These are phyloP conservation scores for Quercus phellos DNA, from an alignment of 331 rosid species.

Conservation along the genomic window DNA sequence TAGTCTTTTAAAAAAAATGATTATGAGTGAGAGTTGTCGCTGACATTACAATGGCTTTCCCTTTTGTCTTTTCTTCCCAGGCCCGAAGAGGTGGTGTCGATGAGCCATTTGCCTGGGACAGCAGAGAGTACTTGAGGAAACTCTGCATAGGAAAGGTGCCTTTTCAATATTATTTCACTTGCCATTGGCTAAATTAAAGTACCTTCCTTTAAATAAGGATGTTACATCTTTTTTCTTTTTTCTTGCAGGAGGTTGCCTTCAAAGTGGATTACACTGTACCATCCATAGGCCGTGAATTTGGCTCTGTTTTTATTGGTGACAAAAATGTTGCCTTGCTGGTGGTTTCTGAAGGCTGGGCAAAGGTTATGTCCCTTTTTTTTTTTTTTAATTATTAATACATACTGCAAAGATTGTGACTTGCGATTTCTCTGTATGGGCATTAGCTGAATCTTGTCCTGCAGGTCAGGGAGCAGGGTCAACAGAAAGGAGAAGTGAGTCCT, in stretches of 20 bases:
- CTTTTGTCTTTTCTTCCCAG: slow-evolving; percentile 25
- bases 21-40: not conserved
- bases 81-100: slow-evolving; percentile 82
- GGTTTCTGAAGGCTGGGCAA: slow-evolving; percentile 95
- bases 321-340: slow-evolving; percentile 73
- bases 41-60: not conserved
- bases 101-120: slow-evolving; percentile 94
- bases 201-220: not conserved
- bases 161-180: not conserved
- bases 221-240: slow-evolving; percentile 6
- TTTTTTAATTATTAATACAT: not conserved
- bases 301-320: slow-evolving; percentile 76
- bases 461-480: slow-evolving; percentile 82
- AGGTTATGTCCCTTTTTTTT: slow-evolving; percentile 39
- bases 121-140: slow-evolving; percentile 83
- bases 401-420: not conserved
- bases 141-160: slow-evolving; percentile 84
- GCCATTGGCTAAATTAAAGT: slow-evolving; percentile 5
- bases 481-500: slow-evolving; percentile 86
- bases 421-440: slow-evolving; percentile 9
- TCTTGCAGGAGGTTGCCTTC: slow-evolving; percentile 73
- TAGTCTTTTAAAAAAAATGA: not conserved
- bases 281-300: slow-evolving; percentile 79
- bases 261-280: slow-evolving; percentile 76
- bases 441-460: slow-evolving; percentile 32